These are phyloP conservation scores for Colletotrichum tamarilloi DNA, from an alignment of 2,329 filamentous ascomycete species.

Conservation along the genomic window DNA sequence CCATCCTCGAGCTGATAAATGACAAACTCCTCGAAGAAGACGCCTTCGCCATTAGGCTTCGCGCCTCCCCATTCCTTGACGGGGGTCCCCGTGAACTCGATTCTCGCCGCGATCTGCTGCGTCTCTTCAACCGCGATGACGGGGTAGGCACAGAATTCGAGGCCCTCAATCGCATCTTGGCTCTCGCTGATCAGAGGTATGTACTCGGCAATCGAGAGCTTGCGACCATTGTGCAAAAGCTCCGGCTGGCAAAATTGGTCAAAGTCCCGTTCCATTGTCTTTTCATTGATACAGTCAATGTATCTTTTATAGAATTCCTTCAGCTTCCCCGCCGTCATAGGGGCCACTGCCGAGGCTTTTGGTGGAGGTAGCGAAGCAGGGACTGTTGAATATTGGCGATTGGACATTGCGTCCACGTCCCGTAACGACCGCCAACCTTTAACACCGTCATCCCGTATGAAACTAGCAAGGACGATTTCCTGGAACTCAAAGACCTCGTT, in stretches of 20 bases:
- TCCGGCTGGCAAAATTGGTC: slow-evolving; percentile 41
- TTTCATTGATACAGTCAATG: slow-evolving; percentile 45
- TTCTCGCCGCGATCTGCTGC: slow-evolving; percentile 45
- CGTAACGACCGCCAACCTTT: no score
- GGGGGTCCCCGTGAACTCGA: slow-evolving; percentile 46
- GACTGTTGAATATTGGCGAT: no score
- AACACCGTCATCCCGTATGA: neutral
- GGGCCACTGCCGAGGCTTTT: no score
- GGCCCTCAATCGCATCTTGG: slow-evolving; percentile 39
- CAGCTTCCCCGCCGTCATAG: no score
- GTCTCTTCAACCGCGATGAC: slow-evolving; percentile 22
- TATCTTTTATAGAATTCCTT: slow-evolving; percentile 42
- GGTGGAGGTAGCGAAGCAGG: no score
- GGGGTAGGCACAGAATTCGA: no score
- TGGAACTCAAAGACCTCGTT: neutral
- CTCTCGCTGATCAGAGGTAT: slow-evolving; percentile 43
- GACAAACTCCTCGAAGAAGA: slow-evolving; percentile 28
- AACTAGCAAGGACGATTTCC: slow-evolving; percentile 18
- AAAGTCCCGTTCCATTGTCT: slow-evolving; percentile 41
- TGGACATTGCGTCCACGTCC: neutral
- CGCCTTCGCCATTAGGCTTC: slow-evolving; percentile 39
- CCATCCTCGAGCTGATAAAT: slow-evolving; percentile 46
- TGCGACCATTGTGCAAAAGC: slow-evolving; percentile 43
- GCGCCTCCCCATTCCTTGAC: slow-evolving; percentile 41
- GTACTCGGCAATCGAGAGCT: slow-evolving; percentile 41